Base-by-base conservation (phyloP, 495 filamentous ascomycete species). In the Neurospora hispaniola region DNA sequence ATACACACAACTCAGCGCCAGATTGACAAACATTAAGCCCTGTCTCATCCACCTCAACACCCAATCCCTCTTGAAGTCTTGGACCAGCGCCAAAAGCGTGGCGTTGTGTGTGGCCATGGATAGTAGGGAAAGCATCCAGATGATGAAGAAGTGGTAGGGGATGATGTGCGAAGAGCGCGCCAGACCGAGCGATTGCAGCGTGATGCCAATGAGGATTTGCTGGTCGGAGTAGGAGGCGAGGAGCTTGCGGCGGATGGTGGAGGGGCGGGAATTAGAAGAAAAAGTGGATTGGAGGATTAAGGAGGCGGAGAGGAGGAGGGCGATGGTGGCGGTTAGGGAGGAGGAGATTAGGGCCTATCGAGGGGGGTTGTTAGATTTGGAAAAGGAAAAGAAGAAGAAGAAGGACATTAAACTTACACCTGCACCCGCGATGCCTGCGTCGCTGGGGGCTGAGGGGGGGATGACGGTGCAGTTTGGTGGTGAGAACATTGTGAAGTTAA, bases 111-210 rank as follows among this genome's bases (percentile, higher is more conserved):
- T 87, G 18, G 86, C 85, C 76, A 86, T 90, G 12, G 86, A 87
- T 18, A 90, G 80, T 31, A 88, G 73, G 0, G 85, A 85, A 4
- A 90, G 81, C 82, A 89, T 87, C 87, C 88, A 90, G 71, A 90
- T 82, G 70, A 89, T 81, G 80, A 90, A 89, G 80, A 89, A 88
- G 78, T 90, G 88, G 80, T 90, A 90, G 0, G 86, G 83, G 11
- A 86, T 80, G 74, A 90, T 82, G n/a, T 81, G 78, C 27, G 80
- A 54, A 31, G 83, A 80, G 75, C 86, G 85, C 0, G 83, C 83
- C 1, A 90, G 81, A 10, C 84, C 88, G 44, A 89, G 82, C 75
- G 78, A 74, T 76, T 87, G 88, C 75, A 90, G 85, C 27, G 86
- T 87, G 80, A 90, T 88, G 66, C 87, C 88, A 3, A 86, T 86